These are phyloP conservation scores for Diaporthe vexans DNA, from an alignment of 2,329 filamentous ascomycete genomes.

Conservation along the genomic window DNA sequence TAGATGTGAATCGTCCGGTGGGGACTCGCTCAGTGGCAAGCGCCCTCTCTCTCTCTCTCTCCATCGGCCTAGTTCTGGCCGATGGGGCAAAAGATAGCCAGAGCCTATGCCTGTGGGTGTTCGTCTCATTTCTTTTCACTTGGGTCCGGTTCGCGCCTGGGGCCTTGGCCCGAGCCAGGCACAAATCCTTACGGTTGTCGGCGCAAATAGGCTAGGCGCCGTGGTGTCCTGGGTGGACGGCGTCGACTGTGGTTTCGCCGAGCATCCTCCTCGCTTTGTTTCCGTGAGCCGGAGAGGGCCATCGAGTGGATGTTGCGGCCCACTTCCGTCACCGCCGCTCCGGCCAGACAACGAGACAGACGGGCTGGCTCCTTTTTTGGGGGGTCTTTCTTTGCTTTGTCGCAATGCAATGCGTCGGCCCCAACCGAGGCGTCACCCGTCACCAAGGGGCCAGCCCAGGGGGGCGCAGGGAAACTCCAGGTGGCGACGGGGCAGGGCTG, in stretches of 20 bases:
- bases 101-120: slow-evolving; percentile 1
- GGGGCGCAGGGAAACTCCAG: not conserved
- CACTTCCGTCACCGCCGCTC: slow-evolving; percentile 20
- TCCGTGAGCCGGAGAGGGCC: slow-evolving; percentile 16
- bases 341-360: slow-evolving; percentile 1
- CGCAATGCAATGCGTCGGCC: slow-evolving; percentile 6
- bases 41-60: not conserved
- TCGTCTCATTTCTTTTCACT: slow-evolving; percentile 31
- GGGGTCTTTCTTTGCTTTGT: slow-evolving; percentile 20
- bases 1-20: not conserved
- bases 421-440: slow-evolving; percentile 29
- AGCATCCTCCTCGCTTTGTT: slow-evolving; percentile 35
- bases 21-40: slow-evolving; percentile 19
- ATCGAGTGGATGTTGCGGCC: not conserved
- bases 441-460: not conserved
- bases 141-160: slow-evolving; percentile 24
- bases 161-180: slow-evolving; percentile 26
- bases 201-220: slow-evolving; percentile 21
- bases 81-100: slow-evolving; percentile 4
- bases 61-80: slow-evolving; percentile 3
- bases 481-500: not conserved
- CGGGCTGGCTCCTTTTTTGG: slow-evolving; percentile 2
- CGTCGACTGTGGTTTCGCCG: not conserved
- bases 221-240: slow-evolving; percentile 1
- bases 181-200: not conserved